Conservation (phyloP, 2,329 filamentous ascomycete species). For the Hypoxylon sp. region DNA sequence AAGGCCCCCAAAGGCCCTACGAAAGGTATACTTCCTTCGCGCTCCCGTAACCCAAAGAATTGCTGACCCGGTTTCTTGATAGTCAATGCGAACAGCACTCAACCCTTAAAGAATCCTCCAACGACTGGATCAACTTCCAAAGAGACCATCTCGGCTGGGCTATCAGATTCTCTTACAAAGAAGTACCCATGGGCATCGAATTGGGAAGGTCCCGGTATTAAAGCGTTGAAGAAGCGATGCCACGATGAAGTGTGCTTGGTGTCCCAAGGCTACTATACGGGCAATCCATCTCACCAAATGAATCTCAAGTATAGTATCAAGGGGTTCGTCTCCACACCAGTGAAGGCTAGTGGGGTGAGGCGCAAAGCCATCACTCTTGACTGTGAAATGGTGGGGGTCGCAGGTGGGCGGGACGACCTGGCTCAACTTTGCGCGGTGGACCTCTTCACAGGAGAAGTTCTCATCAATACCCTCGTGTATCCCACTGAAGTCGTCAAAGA, state of each 20-base stretch:
- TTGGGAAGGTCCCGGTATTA: not conserved
- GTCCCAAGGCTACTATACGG: slow-evolving; percentile 25
- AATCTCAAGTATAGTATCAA: slow-evolving; percentile 14
- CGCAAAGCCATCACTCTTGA: slow-evolving; percentile 60
- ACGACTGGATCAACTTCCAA: not conserved
- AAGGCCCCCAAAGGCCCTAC: not conserved
- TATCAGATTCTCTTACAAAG: not conserved
- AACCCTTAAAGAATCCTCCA: not conserved
- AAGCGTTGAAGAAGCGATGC: slow-evolving; percentile 13
- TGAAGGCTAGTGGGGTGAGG: slow-evolving; percentile 15
- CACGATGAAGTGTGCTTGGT: slow-evolving; percentile 20
- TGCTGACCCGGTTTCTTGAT: not conserved
- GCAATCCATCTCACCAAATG: slow-evolving; percentile 7
- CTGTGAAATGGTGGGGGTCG: slow-evolving; percentile 64
- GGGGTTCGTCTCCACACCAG: slow-evolving; percentile 14
- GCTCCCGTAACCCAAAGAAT: not conserved
- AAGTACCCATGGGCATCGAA: slow-evolving; percentile 41
- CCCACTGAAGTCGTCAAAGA: slow-evolving; percentile 54
- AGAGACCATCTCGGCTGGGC: not conserved
- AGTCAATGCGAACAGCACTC: not conserved
- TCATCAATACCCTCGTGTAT: slow-evolving; percentile 61
- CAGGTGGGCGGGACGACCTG: slow-evolving; percentile 39
- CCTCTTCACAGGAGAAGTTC: slow-evolving; percentile 61
- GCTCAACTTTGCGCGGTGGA: slow-evolving; percentile 56
- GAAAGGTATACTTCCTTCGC: slow-evolving; percentile 18